A percentile compares a stretch with the other conserved stretches of the same genome.
These are phyloP conservation scores for Dendrocalamus latiflorus DNA, from an alignment of 202 grass and related monocot species.

Conservation along the genomic window DNA sequence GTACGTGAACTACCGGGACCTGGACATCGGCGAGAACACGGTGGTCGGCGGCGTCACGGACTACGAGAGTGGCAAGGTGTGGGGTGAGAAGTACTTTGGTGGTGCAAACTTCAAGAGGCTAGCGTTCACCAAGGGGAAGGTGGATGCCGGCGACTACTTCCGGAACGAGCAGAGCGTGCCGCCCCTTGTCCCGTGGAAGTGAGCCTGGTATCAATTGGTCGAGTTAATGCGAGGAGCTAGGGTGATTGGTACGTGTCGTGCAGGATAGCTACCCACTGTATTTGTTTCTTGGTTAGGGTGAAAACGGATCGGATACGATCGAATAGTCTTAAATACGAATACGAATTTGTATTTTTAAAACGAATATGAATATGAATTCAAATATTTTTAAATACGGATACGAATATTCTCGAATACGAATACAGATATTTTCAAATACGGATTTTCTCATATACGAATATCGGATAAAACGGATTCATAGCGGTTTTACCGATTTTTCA, in stretches of 20 bases:
- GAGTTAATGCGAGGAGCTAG: not conserved
- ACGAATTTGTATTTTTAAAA: too few species aligned
- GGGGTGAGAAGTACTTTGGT: conserved; percentile 50
- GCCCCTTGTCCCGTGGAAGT: conserved; percentile 10
- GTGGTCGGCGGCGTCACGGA: not conserved
- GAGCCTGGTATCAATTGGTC: not conserved
- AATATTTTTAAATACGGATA: too few species aligned
- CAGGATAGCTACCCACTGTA: not conserved
- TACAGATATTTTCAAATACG: too few species aligned
- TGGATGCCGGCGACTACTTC: conserved; percentile 48
- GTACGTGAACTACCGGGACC: conserved; percentile 56
- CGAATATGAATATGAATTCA: too few species aligned
- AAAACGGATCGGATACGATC: too few species aligned
- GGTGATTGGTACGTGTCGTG: not conserved
- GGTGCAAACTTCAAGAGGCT: conserved; percentile 61
- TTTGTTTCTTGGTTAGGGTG: not conserved
- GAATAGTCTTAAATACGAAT: too few species aligned
- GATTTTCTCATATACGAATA: too few species aligned
- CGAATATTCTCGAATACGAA: too few species aligned
- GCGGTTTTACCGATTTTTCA: too few species aligned
- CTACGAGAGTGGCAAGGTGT: conserved; percentile 25
- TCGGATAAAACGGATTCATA: too few species aligned
- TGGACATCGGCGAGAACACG: conserved; percentile 40
- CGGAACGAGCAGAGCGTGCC: conserved; percentile 66
- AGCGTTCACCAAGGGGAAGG: conserved; percentile 35